Percentiles rank a stretch among this genome's conserved stretches.
Conservation (phyloP, 2,329 filamentous ascomycete species). For the Aureobasidium sp. region DNA sequence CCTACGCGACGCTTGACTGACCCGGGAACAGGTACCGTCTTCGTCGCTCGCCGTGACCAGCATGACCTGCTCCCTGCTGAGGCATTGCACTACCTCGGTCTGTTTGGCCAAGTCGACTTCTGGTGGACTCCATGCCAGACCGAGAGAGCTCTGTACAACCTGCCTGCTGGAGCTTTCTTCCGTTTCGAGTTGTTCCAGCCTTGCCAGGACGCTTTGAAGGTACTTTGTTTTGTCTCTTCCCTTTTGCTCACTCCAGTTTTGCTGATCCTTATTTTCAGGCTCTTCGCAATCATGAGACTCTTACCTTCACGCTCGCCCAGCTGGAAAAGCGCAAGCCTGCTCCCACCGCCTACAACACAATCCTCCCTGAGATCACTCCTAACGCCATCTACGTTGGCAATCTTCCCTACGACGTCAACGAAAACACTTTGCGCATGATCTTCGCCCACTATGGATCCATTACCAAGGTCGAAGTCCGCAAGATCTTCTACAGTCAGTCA, state of each 20-base stretch:
- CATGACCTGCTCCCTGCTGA: neutral
- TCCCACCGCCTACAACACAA: neutral
- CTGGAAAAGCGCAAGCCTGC: neutral
- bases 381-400: constrained; percentile 15
- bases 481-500: neutral
- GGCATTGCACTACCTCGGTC: constrained; percentile 33
- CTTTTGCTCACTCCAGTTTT: neutral
- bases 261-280: neutral
- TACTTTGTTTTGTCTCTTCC: constrained; percentile 19
- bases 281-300: neutral
- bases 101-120: constrained; percentile 31
- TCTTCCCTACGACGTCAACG: constrained; percentile 3
- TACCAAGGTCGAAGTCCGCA: neutral
- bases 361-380: neutral
- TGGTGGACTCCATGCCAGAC: constrained; percentile 21
- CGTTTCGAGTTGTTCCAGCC: constrained; percentile 25
- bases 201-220: constrained; percentile 24
- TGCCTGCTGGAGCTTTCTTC: constrained; percentile 27
- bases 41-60: constrained; percentile 2
- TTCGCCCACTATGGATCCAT: constrained; percentile 15
- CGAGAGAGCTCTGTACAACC: constrained; percentile 24
- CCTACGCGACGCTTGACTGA: neutral
- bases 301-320: neutral
- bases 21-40: constrained; percentile 3
- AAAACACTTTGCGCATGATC: neutral